Base-by-base conservation (phyloP, 805 yeast species). In the Candida ulmi region DNA sequence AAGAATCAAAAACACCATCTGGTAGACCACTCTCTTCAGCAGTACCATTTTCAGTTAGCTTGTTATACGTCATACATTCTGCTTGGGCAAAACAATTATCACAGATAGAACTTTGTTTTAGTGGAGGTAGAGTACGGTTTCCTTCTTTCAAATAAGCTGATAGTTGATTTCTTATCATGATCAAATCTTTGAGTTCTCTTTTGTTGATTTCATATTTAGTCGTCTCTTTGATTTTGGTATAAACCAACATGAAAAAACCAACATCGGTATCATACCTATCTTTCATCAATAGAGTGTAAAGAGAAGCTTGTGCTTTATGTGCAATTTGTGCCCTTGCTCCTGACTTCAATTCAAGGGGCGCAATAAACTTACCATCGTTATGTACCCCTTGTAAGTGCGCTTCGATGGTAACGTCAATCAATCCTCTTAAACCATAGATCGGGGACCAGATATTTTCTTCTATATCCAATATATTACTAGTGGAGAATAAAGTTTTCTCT, bases 371-470 rank as follows among this genome's bases (percentile, higher is more conserved):
- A n/a, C 74, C 73, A 2, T 49, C 46, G 12, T 57, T 53, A 6
- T 55, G 47, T 4, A 52, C 45, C 5, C 66, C 67, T 33, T 64
- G 63, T 8, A 72, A 55, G 19, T 64, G 58, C 0, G 84, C 83
- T 48, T 83, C 83, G 2, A 88, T 71, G 0, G 96, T 88, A 3
- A 83, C 96, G 63, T 93, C 99, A 15, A 90, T 78, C 50, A 82
- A 76, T 0, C 99, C 99, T 48, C 87, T 77, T 8, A 93, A 61
- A 0, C 99, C 99, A 63, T 74, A 88, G 55, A 76, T 72, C 0
- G 97, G 95, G 0, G 97, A 87, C 88, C 95, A 80, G 12, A 93
- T 81, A 50, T 80, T 84, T 52, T 93, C 97, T 60, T 93, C 99
- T 9, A 87, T 76, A 53, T 86, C 96, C 26, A 87, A 65, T 8